Evolutionary conservation across 1,139 yeast genomes (phyloP), one percentile per base, ranked within the genome.

Genomic region (Hyphopichia khmerensis): DNA sequence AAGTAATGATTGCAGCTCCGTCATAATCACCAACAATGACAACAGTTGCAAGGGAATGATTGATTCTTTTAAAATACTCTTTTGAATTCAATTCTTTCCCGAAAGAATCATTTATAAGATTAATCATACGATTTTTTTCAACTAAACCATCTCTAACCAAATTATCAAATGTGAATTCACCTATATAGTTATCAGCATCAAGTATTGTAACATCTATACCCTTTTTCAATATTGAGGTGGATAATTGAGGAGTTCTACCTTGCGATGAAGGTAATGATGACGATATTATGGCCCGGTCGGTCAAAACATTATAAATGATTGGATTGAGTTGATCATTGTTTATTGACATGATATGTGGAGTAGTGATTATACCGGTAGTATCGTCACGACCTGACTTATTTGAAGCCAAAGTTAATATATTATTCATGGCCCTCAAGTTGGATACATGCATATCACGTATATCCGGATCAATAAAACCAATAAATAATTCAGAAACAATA

Each of bases 21-120:
- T 91, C 96, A 58, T 93, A 93, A 57, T 93, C 95, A 1, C 98
- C 99, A 4, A 93, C 87, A 16, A 93, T 77, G 7, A 93, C 82
- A 13, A 93, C 62, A 0, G 88, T 85, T 0, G 96, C 93, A 7
- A 93, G 70, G 3, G 72, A 69, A 1, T 80, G 72, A 47, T 83
- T 76, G 30, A 93, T 75, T 40, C 99, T 69, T 1, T 67, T 48
- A 29, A 88, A 64, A 57, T 91, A 93, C 44, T 78, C 81, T 0
- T 79, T 76, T 41, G 79, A 57, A 50, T 88, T 81, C n/a, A 93
- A 64, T 2, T 73, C 57, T 48, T 83, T 80, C 4, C 85, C 84
- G 56, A 93, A 93, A 1, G 97, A 88, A 52, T 85, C 87, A 47
- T 90, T 85, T 33, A 93, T 79, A 27, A 93, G 71, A 1, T 53